Evolutionary conservation across 164 flowering plant species (phyloP).

Genomic region (Annona squamosa): DNA sequence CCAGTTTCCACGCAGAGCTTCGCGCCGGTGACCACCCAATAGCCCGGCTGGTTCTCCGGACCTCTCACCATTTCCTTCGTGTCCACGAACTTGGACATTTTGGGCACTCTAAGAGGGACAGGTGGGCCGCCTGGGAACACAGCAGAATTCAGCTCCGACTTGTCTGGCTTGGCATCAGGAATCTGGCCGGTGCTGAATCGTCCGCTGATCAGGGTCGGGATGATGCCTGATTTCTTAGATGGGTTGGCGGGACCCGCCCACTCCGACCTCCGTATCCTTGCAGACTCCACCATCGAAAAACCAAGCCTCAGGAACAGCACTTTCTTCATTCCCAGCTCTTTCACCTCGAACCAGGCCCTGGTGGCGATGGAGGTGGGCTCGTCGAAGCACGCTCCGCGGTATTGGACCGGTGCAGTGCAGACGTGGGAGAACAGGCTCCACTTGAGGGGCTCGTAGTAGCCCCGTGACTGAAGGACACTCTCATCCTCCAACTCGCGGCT

Average conservation of each 20-base stretch:
- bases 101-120: conserved; percentile 35
- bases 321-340: conserved; percentile 55
- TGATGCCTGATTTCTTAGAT: conserved; percentile 58
- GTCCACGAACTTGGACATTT: conserved; percentile 53
- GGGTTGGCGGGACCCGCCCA: conserved; percentile 66
- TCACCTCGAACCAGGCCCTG: conserved; percentile 81
- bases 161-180: conserved; percentile 33
- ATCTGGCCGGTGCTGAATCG: conserved; percentile 43
- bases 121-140: conserved; percentile 77
- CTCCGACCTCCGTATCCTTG: conserved; percentile 58
- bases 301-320: conserved; percentile 81
- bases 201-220: conserved; percentile 53
- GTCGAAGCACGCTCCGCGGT: conserved; percentile 41
- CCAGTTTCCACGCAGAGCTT: conserved; percentile 68
- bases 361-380: conserved; percentile 75
- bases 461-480: conserved; percentile 35
- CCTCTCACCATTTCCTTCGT: conserved; percentile 74
- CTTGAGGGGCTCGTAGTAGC: conserved; percentile 66
- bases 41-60: conserved; percentile 79
- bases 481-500: conserved; percentile 30
- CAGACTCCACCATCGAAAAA: conserved; percentile 62
- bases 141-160: conserved; percentile 70
- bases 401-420: conserved; percentile 75
- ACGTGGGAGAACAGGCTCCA: conserved; percentile 80
- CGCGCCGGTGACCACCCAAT: conserved; percentile 93